Percentiles rank a stretch among this genome's conserved stretches.
Evolutionary conservation across 2,329 filamentous ascomycete species (phyloP).

Genomic region (Fusarium vanettenii): DNA sequence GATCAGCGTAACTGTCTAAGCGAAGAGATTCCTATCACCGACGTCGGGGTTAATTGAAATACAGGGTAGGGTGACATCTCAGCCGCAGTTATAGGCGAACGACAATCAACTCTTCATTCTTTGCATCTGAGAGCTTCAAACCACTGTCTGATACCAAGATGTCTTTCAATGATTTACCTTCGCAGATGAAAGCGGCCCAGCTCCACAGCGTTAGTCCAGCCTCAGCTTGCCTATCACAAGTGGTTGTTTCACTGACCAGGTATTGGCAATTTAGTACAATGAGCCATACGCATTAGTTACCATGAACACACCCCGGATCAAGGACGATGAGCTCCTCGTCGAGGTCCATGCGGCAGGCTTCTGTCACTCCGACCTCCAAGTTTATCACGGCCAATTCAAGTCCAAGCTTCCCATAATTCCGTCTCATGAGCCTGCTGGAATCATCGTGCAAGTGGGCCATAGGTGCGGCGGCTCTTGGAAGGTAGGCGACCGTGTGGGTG

Average conservation of each 20-base stretch:
- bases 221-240: background rate
- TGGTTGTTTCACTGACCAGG: background rate
- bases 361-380: constrained; percentile 53
- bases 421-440: constrained; percentile 52
- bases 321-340: constrained; percentile 46
- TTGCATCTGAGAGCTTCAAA: background rate
- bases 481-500: constrained; percentile 50
- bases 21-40: background rate
- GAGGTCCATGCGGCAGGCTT: constrained; percentile 50
- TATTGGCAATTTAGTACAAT: constrained; percentile 39
- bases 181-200: constrained; percentile 10
- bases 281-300: constrained; percentile 42
- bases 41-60: background rate
- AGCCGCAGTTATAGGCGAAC: background rate
- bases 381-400: constrained; percentile 47
- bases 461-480: constrained; percentile 36
- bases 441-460: constrained; percentile 44
- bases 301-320: constrained; percentile 36
- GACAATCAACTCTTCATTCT: background rate
- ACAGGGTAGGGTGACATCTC: background rate
- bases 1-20: background rate
- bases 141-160: background rate
- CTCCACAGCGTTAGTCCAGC: background rate
- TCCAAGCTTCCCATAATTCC: constrained; percentile 46
- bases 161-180: background rate